Conservation (phyloP, 2,329 filamentous ascomycete species). For the Orbilia quercus region DNA sequence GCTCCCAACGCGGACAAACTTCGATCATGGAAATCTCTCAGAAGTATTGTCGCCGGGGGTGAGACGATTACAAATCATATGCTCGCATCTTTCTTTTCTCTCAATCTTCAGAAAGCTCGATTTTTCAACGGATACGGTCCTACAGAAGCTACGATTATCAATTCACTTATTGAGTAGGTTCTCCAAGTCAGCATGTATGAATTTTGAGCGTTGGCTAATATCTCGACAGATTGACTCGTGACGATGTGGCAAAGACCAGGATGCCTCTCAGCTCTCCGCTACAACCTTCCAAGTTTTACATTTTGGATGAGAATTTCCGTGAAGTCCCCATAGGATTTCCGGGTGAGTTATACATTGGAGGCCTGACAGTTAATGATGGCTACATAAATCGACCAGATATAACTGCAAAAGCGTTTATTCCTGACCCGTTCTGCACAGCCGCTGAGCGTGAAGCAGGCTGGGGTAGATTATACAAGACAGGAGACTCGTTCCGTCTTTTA, state of each 20-base stretch:
- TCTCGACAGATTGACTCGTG: background rate
- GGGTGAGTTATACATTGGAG: conserved; percentile 65
- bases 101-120: conserved; percentile 17
- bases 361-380: conserved; percentile 62
- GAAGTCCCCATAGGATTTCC: conserved; percentile 63
- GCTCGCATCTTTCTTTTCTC: conserved; percentile 8
- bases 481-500: conserved; percentile 63
- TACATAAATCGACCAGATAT: conserved; percentile 61
- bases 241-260: conserved; percentile 13
- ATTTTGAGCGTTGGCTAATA: background rate
- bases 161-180: conserved; percentile 22
- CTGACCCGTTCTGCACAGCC: conserved; percentile 56
- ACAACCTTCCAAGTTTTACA: conserved; percentile 63
- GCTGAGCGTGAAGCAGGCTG: conserved; percentile 57
- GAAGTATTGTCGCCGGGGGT: conserved; percentile 26
- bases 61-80: conserved; percentile 25
- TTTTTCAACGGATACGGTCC: conserved; percentile 35
- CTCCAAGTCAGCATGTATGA: background rate
- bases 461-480: conserved; percentile 63
- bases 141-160: conserved; percentile 23
- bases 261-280: conserved; percentile 59
- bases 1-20: conserved; percentile 9
- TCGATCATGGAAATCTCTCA: conserved; percentile 23
- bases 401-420: conserved; percentile 58
- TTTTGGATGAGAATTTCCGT: conserved; percentile 63